Conservation (phyloP, 2,329 filamentous ascomycete species). For the Fusarium sp. region DNA sequence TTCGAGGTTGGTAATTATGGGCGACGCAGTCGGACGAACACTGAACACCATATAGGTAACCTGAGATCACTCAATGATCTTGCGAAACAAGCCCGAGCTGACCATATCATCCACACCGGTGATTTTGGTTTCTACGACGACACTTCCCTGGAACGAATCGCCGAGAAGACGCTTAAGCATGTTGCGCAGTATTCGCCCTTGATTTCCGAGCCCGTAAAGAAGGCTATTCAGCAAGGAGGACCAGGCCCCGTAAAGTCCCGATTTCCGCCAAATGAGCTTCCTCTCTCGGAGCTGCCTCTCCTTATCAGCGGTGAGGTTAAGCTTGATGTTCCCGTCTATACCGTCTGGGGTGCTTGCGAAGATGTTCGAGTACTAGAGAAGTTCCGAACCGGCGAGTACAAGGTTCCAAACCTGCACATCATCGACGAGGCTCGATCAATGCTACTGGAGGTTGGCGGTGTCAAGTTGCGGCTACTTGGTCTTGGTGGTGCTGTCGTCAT, state of each 20-base stretch:
- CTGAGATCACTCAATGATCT: conserved; percentile 95
- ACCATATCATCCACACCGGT: conserved; percentile 98
- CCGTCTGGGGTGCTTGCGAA: conserved; percentile 98
- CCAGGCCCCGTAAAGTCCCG: conserved; percentile 85
- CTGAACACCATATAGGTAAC: conserved; percentile 73
- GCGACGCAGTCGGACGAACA: conserved; percentile 22
- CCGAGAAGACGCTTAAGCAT: conserved; percentile 98
- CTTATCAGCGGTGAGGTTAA: conserved; percentile 90
- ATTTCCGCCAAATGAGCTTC: conserved; percentile 82
- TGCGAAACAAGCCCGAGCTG: conserved; percentile 90
- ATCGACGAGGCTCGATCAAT: conserved; percentile 98
- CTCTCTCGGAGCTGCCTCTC: conserved; percentile 89
- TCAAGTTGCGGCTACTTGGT: conserved; percentile 93
- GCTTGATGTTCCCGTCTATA: conserved; percentile 96
- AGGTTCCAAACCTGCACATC: conserved; percentile 95
- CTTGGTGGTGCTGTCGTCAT: conserved; percentile 97
- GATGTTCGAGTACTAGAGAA: conserved; percentile 98
- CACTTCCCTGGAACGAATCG: conserved; percentile 93
- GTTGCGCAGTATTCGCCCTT: conserved; percentile 98
- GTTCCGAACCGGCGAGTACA: conserved; percentile 97
- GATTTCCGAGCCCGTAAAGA: conserved; percentile 80
- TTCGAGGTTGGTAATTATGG: conserved; percentile 64
- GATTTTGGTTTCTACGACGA: conserved; percentile 99
- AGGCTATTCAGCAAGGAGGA: conserved; percentile 71
- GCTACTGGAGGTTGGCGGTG: conserved; percentile 91